Evolutionary conservation across 441 rosid species (phyloP).

Genomic region (Geranium incanum): DNA sequence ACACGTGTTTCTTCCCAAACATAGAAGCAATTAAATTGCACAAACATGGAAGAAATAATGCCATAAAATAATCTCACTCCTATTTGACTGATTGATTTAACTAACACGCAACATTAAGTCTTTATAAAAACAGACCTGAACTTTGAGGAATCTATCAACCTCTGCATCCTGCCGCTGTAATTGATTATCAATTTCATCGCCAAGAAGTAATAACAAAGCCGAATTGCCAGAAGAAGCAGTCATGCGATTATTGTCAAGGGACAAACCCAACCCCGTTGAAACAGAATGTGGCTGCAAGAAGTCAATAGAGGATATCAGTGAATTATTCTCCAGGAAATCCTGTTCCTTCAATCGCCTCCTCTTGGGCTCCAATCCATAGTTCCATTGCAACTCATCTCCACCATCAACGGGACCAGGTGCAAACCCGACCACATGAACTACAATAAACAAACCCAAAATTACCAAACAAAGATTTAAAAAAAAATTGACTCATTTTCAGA

Average conservation of each 20-base stretch:
- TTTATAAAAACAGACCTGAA: slow-evolving; percentile 38
- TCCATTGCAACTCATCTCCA: slow-evolving; percentile 52
- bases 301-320: slow-evolving; percentile 69
- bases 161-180: slow-evolving; percentile 68
- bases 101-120: not conserved
- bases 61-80: not conserved
- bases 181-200: slow-evolving; percentile 58
- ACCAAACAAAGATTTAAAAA: not conserved
- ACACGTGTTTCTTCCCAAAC: not conserved
- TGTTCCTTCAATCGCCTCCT: slow-evolving; percentile 57
- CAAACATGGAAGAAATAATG: not conserved
- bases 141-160: slow-evolving; percentile 64
- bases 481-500: not conserved
- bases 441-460: slow-evolving; percentile 13
- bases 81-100: too few species aligned
- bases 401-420: slow-evolving; percentile 57
- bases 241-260: slow-evolving; percentile 55
- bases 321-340: slow-evolving; percentile 67
- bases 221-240: slow-evolving; percentile 55
- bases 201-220: slow-evolving; percentile 48
- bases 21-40: not conserved
- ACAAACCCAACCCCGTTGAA: slow-evolving; percentile 80
- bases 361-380: slow-evolving; percentile 49
- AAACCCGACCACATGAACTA: slow-evolving; percentile 73
- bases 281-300: slow-evolving; percentile 59